A percentile compares a stretch with the other conserved stretches of the same genome.
These are phyloP conservation scores for Pleurotus djamor DNA, from an alignment of 768 basidiomycete species.

Conservation along the genomic window DNA sequence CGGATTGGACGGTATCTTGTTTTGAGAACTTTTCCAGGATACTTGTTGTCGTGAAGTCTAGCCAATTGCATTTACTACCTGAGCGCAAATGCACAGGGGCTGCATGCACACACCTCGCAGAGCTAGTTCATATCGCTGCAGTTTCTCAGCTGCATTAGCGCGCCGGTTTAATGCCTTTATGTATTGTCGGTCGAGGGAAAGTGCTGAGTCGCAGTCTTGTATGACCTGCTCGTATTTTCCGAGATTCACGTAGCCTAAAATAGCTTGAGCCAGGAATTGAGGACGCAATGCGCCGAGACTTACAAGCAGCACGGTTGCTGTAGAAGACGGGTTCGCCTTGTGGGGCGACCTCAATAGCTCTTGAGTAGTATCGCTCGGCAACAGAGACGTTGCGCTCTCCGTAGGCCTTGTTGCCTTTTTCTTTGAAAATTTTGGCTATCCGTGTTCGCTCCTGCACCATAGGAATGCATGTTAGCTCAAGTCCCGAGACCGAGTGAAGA, in stretches of 20 bases:
- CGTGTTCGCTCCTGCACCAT: constrained; percentile 56
- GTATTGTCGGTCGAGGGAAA: constrained; percentile 80
- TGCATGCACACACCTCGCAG: constrained; percentile 55
- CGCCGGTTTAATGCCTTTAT: constrained; percentile 91
- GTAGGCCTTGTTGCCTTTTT: constrained; percentile 72
- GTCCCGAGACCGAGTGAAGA: not conserved
- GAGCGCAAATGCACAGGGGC: not conserved
- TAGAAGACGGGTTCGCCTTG: constrained; percentile 91
- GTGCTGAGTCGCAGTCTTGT: constrained; percentile 85
- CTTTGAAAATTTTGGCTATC: constrained; percentile 63
- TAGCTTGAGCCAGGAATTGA: not conserved
- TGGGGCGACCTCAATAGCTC: constrained; percentile 71
- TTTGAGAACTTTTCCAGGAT: constrained; percentile 94
- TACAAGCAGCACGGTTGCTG: constrained; percentile 97
- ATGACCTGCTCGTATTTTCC: constrained; percentile 77
- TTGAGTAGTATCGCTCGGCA: constrained; percentile 68
- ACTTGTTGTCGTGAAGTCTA: constrained; percentile 96
- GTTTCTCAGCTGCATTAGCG: constrained; percentile 78
- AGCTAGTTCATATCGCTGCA: constrained; percentile 73
- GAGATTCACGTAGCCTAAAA: constrained; percentile 87
- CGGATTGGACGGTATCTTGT: constrained; percentile 68
- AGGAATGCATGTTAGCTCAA: constrained; percentile 4
- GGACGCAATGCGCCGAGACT: constrained; percentile 19
- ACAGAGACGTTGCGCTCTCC: constrained; percentile 54
- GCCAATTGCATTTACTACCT: not conserved